Conservation (phyloP, 2,329 filamentous ascomycete species). For the Pleurostoma richardsiae region DNA sequence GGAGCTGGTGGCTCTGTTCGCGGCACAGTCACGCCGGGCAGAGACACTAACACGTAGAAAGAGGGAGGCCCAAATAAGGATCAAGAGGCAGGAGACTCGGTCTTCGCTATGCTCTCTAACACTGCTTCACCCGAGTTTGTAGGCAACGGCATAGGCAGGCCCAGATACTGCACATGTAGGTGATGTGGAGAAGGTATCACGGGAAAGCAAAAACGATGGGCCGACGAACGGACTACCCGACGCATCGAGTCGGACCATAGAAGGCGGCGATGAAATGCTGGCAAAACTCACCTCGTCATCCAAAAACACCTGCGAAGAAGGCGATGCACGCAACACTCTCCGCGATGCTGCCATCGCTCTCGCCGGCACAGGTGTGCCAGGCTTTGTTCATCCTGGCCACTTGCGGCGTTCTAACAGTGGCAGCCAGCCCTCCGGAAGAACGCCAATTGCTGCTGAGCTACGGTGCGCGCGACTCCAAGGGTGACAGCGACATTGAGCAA, state of each 20-base stretch:
- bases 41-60: too few relatives aligned
- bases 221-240: neutral
- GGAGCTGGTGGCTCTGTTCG: too few relatives aligned
- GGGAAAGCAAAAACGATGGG: neutral
- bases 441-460: conserved; percentile 43
- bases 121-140: too few relatives aligned
- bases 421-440: conserved; percentile 37
- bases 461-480: conserved; percentile 34
- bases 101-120: too few relatives aligned
- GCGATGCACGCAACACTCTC: too few relatives aligned
- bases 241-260: too few relatives aligned
- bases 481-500: neutral
- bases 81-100: too few relatives aligned
- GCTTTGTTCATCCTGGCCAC: conserved; percentile 39
- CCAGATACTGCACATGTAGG: neutral
- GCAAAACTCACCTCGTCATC: too few relatives aligned
- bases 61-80: too few relatives aligned
- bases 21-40: too few relatives aligned
- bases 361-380: conserved; percentile 33
- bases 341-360: conserved; percentile 1
- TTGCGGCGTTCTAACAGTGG: conserved; percentile 32
- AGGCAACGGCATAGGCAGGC: neutral
- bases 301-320: too few relatives aligned
- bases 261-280: too few relatives aligned
- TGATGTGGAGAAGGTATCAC: neutral